A percentile compares a stretch with the other conserved stretches of the same genome.
Evolutionary conservation across 2,329 filamentous ascomycete genomes (phyloP).

Genomic region (Aspergillus sp.): DNA sequence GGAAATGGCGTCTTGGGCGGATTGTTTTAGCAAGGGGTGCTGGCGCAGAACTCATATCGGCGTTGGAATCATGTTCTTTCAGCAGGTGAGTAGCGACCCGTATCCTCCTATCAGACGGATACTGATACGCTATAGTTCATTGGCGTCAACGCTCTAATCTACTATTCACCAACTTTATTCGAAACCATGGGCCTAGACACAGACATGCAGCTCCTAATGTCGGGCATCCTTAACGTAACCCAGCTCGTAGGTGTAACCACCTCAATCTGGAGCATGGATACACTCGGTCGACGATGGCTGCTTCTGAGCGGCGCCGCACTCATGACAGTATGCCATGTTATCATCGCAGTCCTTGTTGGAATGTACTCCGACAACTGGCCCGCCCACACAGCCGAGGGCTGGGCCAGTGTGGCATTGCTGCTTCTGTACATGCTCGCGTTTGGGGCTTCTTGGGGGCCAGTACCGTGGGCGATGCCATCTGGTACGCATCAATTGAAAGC

Average conservation of each 20-base stretch:
- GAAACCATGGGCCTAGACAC: conserved; percentile 41
- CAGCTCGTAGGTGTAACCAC: conserved; percentile 42
- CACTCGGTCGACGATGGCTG: conserved; percentile 41
- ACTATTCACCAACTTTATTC: conserved; percentile 58
- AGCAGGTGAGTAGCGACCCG: conserved; percentile 34
- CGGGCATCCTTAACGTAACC: conserved; percentile 48
- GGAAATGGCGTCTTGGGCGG: conserved; percentile 44
- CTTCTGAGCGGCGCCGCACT: conserved; percentile 40
- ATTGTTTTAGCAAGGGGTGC: conserved; percentile 46
- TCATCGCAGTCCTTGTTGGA: conserved; percentile 51
- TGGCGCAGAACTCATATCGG: conserved; percentile 48
- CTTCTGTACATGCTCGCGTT: conserved; percentile 59
- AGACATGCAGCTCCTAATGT: conserved; percentile 47
- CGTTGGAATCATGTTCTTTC: conserved; percentile 51
- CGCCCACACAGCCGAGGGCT: conserved; percentile 46
- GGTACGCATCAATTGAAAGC: conserved; percentile 11
- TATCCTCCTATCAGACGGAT: not conserved
- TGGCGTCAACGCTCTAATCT: conserved; percentile 51
- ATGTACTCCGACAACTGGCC: conserved; percentile 47
- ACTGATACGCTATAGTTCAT: conserved; percentile 29
- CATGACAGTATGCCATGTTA: conserved; percentile 44
- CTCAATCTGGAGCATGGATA: conserved; percentile 46
- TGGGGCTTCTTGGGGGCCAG: conserved; percentile 52
- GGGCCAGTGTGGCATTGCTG: conserved; percentile 53
- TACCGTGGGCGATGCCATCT: conserved; percentile 39